Base-by-base conservation (phyloP, 2,329 filamentous ascomycete species). In the Paecilomyces variotii region DNA sequence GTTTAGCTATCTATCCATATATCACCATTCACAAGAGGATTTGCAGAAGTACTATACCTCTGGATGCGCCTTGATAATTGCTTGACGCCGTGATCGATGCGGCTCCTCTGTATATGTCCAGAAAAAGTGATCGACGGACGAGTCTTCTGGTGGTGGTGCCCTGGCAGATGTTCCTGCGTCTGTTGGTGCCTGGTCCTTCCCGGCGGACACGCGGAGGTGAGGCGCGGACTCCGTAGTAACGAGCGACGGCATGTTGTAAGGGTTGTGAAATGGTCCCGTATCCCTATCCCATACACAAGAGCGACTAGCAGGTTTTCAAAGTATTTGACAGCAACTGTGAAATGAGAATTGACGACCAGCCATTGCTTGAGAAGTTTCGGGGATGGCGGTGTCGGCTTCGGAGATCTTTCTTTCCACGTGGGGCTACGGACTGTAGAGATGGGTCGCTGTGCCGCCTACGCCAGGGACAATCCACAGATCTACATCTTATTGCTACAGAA, bases 81-180 rank as follows among this genome's bases (percentile, higher is more conserved):
- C 91, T 67, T 93, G 85, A 59, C 94, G 85, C 66, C 94, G 83
- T 32, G 93, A 94, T 66, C 91, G 86, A 76, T 99, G 94, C 62
- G 94, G 94, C 77, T 99, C 94, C 75, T 99, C 94, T 9, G 94
- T 97, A 73, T 99, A 97, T 49, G 94, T 96, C 94, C 95, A 97
- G 79, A 96, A 96, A 82, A 97, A 97, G 73, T 87, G 82, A 62
- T 86, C 76, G 6, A 72, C 69, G 3, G 69, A 64, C 39, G 71
- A 70, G 32, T 63, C 57, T 52, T 70, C 65, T 34, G 72, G 70
- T 55, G 72, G 70, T 53, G 69, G 59, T 54, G 67, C 65, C 65
- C 67, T 66, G 53, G 62, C 52, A 12, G 68, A 63, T 19, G 60
- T 56, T 26, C 66, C 62, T 58, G 56, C 54, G 39, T 63, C 59